These are phyloP conservation scores for Paecilomyces niveus DNA, from an alignment of 2,329 filamentous ascomycete genomes.

Conservation along the genomic window DNA sequence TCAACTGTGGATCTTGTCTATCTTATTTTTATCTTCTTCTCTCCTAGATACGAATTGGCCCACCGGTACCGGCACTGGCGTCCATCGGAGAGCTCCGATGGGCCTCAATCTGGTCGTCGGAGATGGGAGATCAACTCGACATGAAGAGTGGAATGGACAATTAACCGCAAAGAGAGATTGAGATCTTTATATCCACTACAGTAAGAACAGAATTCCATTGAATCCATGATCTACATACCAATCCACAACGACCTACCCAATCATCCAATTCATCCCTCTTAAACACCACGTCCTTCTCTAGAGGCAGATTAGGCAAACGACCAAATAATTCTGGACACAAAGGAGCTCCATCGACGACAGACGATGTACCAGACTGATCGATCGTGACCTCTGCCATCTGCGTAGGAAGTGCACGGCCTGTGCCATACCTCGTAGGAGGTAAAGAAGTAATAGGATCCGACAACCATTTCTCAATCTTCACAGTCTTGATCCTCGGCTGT, in stretches of 20 bases:
- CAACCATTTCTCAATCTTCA: too few species aligned
- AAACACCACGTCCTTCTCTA: not conserved
- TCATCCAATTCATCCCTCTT: not conserved
- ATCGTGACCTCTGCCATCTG: not conserved
- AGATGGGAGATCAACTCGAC: not conserved
- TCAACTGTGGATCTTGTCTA: not conserved
- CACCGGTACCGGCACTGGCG: too few species aligned
- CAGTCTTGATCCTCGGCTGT: too few species aligned
- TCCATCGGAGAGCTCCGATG: not conserved
- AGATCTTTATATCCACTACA: too few species aligned
- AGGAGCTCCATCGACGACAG: not conserved
- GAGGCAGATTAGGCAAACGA: not conserved
- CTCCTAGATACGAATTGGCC: not conserved
- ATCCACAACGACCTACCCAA: not conserved
- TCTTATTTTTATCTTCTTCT: not conserved
- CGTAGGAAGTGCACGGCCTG: too few species aligned
- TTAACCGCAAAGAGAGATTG: too few species aligned
- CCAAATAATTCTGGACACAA: not conserved
- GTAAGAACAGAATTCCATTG: too few species aligned
- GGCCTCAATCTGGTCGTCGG: not conserved
- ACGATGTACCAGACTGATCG: not conserved
- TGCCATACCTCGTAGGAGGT: too few species aligned
- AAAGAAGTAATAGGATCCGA: too few species aligned
- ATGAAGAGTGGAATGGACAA: not conserved
- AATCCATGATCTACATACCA: too few species aligned